These are phyloP conservation scores for Fomitopsis schrenkii DNA, from an alignment of 1,284 basidiomycete species.

Conservation along the genomic window DNA sequence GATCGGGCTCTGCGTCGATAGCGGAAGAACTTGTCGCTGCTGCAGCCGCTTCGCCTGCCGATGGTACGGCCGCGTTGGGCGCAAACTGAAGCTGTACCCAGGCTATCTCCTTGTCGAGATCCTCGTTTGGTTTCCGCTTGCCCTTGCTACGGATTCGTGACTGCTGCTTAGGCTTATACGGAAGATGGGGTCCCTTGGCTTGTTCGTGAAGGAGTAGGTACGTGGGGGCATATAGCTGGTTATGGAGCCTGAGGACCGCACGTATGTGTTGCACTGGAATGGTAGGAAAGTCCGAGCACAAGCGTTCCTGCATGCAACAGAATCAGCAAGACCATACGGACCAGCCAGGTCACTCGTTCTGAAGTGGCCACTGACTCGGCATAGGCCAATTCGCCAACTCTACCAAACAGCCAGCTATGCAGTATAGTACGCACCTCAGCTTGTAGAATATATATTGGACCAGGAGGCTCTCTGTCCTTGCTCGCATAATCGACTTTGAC, in stretches of 20 bases:
- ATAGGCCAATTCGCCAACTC: neutral
- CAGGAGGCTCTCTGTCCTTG: slow-evolving; percentile 36
- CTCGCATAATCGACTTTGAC: slow-evolving; percentile 48
- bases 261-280: slow-evolving; percentile 53
- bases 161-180: slow-evolving; percentile 39
- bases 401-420: neutral
- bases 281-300: slow-evolving; percentile 52
- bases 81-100: slow-evolving; percentile 38
- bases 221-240: slow-evolving; percentile 56
- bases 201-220: slow-evolving; percentile 42
- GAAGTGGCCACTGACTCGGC: no score
- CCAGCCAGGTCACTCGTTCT: no score
- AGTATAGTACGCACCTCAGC: slow-evolving; percentile 39
- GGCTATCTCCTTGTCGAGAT: slow-evolving; percentile 36
- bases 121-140: slow-evolving; percentile 25
- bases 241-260: slow-evolving; percentile 31
- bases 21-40: slow-evolving; percentile 23
- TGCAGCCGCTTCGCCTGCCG: slow-evolving; percentile 33
- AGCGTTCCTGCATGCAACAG: slow-evolving; percentile 36
- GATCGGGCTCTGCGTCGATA: slow-evolving; percentile 12
- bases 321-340: neutral
- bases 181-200: slow-evolving; percentile 24
- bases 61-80: slow-evolving; percentile 27
- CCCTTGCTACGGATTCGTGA: slow-evolving; percentile 32
- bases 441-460: slow-evolving; percentile 44